A percentile compares a stretch with the other conserved stretches of the same genome.
Conservation (phyloP, 1,139 yeast genomes). For the Keqinozyma sinolaborantium region DNA sequence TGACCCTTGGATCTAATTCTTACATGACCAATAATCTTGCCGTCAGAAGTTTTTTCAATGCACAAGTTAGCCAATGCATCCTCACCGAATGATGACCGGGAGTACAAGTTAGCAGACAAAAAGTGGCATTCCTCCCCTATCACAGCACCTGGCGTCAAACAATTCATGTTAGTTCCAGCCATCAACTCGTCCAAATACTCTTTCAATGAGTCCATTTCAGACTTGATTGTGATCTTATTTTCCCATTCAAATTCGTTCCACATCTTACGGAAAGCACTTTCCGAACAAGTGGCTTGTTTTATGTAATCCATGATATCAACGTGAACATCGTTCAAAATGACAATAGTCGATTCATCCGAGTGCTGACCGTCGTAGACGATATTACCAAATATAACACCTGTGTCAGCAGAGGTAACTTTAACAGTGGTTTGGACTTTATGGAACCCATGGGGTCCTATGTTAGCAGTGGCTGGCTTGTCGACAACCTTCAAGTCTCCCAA, state of each 20-base stretch:
- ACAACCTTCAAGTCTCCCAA: conserved; percentile 94
- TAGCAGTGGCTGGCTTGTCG: conserved; percentile 89
- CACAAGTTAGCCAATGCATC: conserved; percentile 96
- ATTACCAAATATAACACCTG: conserved; percentile 96
- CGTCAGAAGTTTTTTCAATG: conserved; percentile 74
- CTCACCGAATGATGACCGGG: conserved; percentile 93
- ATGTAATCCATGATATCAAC: conserved; percentile 97
- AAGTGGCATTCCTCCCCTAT: conserved; percentile 88
- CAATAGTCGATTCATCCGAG: conserved; percentile 85
- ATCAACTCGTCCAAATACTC: conserved; percentile 77
- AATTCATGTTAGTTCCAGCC: conserved; percentile 88
- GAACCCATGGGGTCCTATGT: conserved; percentile 95
- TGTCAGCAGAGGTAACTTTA: conserved; percentile 95
- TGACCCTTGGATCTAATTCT: conserved; percentile 98
- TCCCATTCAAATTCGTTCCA: conserved; percentile 99
- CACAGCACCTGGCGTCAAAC: conserved; percentile 88
- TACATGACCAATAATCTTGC: conserved; percentile 88
- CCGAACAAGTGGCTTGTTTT: conserved; percentile 88
- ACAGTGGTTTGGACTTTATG: conserved; percentile 84
- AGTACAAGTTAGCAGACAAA: conserved; percentile 89
- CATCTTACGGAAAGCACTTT: conserved; percentile 90
- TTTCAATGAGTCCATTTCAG: conserved; percentile 64
- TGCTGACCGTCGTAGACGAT: conserved; percentile 96
- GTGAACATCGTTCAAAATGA: conserved; percentile 90
- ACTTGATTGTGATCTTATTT: conserved; percentile 89